A percentile compares a stretch with the other conserved stretches of the same genome.
These are phyloP conservation scores for Geotrichum cucujoidarum DNA, from an alignment of 1,139 yeast genomes.

Conservation along the genomic window DNA sequence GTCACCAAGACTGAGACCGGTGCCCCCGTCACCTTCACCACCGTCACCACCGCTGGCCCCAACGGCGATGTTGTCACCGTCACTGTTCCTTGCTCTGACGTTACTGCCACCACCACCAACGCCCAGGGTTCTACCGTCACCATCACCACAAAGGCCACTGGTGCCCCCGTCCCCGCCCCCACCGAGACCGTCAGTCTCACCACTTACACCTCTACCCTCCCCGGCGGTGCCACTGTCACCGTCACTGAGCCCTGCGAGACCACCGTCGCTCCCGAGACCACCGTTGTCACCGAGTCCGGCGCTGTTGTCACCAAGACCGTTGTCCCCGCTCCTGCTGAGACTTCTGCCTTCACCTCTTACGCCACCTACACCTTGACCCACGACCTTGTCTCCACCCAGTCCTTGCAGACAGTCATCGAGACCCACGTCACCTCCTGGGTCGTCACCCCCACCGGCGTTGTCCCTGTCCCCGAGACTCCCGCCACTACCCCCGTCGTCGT, in stretches of 20 bases:
- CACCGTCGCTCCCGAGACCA: background rate
- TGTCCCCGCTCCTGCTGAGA: background rate
- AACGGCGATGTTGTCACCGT: background rate
- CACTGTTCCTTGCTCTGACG: background rate
- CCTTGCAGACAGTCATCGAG: background rate
- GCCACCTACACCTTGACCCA: background rate
- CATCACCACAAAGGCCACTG: background rate
- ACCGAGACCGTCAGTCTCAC: background rate
- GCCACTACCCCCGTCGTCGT: background rate
- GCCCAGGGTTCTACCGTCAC: background rate
- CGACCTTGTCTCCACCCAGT: background rate
- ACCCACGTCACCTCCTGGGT: background rate
- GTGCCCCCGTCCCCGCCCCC: background rate
- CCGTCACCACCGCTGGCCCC: background rate
- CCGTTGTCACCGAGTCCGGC: constrained; percentile 4
- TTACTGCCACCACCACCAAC: constrained; percentile 1
- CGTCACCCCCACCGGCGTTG: background rate
- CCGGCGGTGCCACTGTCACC: background rate
- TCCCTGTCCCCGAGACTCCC: background rate
- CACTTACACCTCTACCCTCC: background rate
- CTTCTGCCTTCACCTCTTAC: constrained; percentile 1
- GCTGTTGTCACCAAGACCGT: constrained; percentile 5
- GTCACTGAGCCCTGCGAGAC: constrained; percentile 3
- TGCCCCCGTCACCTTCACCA: constrained; percentile 1
- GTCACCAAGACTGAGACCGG: background rate